Base-by-base conservation (phyloP, 2,329 filamentous ascomycete species). In the Scedosporium apiospermum region DNA sequence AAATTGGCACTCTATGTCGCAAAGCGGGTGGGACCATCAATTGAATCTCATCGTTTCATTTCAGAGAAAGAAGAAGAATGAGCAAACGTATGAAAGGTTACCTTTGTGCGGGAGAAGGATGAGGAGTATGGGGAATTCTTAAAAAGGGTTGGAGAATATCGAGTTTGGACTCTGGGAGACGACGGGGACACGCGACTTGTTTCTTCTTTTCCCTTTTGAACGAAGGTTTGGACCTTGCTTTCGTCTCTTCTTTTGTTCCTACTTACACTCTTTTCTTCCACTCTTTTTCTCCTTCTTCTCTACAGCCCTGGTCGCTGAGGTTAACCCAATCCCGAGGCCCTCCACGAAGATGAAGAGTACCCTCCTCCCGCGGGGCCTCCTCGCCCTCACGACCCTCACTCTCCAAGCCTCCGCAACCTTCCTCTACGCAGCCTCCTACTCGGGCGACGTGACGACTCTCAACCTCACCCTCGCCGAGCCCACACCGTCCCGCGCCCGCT, bases 391-490 rank as follows among this genome's bases (percentile, higher is more conserved):
- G 16, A 21, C 42, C 62, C 41, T 59, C 57, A 7, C 61, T 14
- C 27, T 23, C 18, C 18, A 41, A 3, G 70, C 75, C 58, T 71
- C 72, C 44, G 73, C 74, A 62, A 70, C 71, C 63, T 70, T 78
- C 59, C 74, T 82, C 63, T 81, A 79, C 68, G 78, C 77, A 58
- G 72, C 79, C 0, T 80, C 79, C 6, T 82, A 82, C 71, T 73
- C 73, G 63, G 79, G 80, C 63, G 74, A 72, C 57, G 68, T 83
- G 65, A 79, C 77, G 21, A 80, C 78, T n/a, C 73, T 82, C 60
- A 75, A 77, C 64, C 70, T 81, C 63, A 75, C 70, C 62, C 64
- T 71, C 62, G 51, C 51, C 23, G 51, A 23, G 44, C 49, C 49
- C 30, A 18, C 1, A 66, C 65, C 61, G n/a, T 55, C 60, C 18